These are phyloP conservation scores for Amesomyces nigricolor DNA, from an alignment of 2,329 filamentous ascomycete species.

Conservation along the genomic window DNA sequence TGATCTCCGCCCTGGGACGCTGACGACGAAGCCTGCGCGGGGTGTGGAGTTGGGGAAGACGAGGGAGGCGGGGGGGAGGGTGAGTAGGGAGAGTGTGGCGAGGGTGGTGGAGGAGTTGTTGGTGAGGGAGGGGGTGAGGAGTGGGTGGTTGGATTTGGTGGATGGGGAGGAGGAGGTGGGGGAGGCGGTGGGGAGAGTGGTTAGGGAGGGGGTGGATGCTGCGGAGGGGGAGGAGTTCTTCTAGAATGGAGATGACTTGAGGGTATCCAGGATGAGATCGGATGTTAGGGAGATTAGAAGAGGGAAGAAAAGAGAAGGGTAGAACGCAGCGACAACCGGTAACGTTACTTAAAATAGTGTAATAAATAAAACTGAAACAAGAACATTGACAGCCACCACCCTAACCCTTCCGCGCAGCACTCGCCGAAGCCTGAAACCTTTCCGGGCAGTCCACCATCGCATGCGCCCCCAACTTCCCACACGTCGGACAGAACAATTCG, in stretches of 20 bases:
- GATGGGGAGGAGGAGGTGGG: constrained; percentile 47
- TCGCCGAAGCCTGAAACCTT: neutral
- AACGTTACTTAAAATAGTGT: neutral
- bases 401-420: neutral
- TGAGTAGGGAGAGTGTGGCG: constrained; percentile 56
- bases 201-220: constrained; percentile 45
- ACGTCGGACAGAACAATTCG: constrained; percentile 3
- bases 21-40: constrained; percentile 45
- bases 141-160: constrained; percentile 50
- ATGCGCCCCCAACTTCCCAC: neutral
- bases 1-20: constrained; percentile 46
- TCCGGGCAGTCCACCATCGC: neutral
- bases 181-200: constrained; percentile 43
- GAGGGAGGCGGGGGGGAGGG: constrained; percentile 33
- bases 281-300: too few species aligned
- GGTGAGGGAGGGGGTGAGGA: constrained; percentile 42
- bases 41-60: constrained; percentile 45
- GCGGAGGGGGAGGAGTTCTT: constrained; percentile 45
- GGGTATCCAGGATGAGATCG: too few species aligned
- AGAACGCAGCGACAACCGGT: too few species aligned
- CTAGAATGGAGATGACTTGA: neutral
- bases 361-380: neutral
- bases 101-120: constrained; percentile 51
- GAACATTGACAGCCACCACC: neutral
- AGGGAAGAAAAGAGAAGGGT: too few species aligned